Evolutionary conservation across 2,329 filamentous ascomycete species (phyloP).

Genomic region (Phialocephala sp.): DNA sequence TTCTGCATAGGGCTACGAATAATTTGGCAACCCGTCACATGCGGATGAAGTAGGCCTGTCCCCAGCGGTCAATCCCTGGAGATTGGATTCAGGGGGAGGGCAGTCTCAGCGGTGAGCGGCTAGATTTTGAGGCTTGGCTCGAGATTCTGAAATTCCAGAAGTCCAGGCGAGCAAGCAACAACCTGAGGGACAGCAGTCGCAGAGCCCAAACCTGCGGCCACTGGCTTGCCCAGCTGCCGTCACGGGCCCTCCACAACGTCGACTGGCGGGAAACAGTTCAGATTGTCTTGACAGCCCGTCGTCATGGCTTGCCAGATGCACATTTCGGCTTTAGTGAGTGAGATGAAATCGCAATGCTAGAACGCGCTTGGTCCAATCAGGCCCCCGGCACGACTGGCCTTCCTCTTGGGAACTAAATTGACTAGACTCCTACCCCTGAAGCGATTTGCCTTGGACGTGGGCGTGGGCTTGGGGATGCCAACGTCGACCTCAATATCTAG

Average conservation of each 20-base stretch:
- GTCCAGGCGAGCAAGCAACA: conserved; percentile 16
- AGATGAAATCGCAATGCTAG: conserved; percentile 20
- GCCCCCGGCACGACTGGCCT: neutral
- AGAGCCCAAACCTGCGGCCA: neutral
- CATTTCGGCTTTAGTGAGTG: conserved; percentile 13
- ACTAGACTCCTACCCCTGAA: conserved; percentile 17
- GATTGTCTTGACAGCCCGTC: conserved; percentile 2
- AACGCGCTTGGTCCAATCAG: conserved; percentile 13
- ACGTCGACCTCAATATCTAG: neutral
- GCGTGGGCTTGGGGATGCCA: neutral
- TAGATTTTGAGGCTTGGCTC: conserved; percentile 8
- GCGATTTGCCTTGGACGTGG: conserved; percentile 14
- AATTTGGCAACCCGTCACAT: conserved; percentile 12
- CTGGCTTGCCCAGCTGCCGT: conserved; percentile 4
- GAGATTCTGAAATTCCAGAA: conserved; percentile 14
- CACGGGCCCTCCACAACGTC: neutral
- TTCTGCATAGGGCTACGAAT: conserved; percentile 19
- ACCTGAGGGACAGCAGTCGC: conserved; percentile 5
- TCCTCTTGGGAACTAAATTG: conserved; percentile 15
- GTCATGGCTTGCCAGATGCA: neutral
- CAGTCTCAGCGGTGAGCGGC: conserved; percentile 16
- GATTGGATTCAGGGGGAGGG: conserved; percentile 17
- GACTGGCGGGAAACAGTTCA: neutral
- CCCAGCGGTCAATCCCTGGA: conserved; percentile 12
- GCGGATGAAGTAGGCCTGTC: conserved; percentile 9